Base-by-base conservation (phyloP, 345 rosid genomes). In the Eucalyptus coolabah region DNA sequence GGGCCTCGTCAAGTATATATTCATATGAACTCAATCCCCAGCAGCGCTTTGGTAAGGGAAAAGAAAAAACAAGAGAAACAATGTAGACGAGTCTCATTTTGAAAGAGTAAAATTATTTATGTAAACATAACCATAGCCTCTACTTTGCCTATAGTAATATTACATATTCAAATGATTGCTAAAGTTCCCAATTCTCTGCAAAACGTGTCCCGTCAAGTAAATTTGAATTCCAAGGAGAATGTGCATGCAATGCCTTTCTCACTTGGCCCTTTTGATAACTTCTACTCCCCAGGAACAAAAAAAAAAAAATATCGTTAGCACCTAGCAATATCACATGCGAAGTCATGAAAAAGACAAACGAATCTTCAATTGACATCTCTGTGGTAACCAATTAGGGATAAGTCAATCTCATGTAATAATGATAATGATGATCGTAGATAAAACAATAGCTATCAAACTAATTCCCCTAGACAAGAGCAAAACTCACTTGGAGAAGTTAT, bases 381-480 rank as follows among this genome's bases (percentile, higher is more conserved):
- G 1, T 30, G 18, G 72, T 30, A 30, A 30, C 5, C 3, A 14
- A 63, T 63, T 0, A 30, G 3, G 37, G 9, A 30, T 3, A 63
- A 30, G 34, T 63, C 3, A 2, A 63, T 63, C 18, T 30, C 9
- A 0, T 4, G 19, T 60, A 32, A 60, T 1, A 0, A 28, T 28
- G 32, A 60, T 3, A 60, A 63, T 63, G 9, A 63, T 14, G 5
- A 30, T 30, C 0, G 9, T 63, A 30, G 37, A 63, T 63, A 63
- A 14, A 63, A 30, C 19, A 32, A 0, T 17, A 1, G 4, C 0
- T 1, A 1, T 67, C 80, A 32, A 67, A n/a, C 32, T 3, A 15
- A 8, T 17, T 67, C 42, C 24, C 23, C 18, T 0, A 8, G 2
- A 9, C 32, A 67, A 16, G 12, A 17, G 5, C 23, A 67, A 7